Base-by-base conservation (phyloP, 78 protist genomes). In the Dictyostelium brefeldianum region DNA sequence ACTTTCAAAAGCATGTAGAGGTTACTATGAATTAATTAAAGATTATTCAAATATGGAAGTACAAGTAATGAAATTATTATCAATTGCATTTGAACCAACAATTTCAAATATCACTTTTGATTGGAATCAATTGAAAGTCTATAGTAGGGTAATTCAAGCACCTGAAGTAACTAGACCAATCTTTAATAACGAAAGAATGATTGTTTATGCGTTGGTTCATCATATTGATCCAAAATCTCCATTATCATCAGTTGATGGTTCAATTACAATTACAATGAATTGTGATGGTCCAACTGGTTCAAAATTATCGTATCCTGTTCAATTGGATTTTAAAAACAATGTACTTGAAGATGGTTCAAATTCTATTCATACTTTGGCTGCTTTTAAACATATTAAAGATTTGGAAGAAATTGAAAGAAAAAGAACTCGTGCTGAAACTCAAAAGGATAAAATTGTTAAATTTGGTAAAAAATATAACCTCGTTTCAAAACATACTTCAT, bases 401-500 rank as follows among this genome's bases (percentile, higher is more conserved):
- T 71, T 84, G 8, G 81, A 74, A 59, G 73, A 84, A 2, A n/a
- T 57, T 5, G 91, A 84, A 59, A 48, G 43, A 47, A 74, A 47
- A 31, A 15, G 46, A 18, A 11, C 0, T 36, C n/a, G 11, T 18
- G 1, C 0, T 8, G 9, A 43, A 20, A 11, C 47, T 5, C 5
- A 43, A 47, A 54, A 71, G 20, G 82, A 56, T 46, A 46, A n/a
- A 48, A 74, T 84, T 1, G 56, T 74, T 5, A 46, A 43, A 11
- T 29, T 84, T 3, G 20, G 78, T 22, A 74, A 74, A 51, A 65
- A 84, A 11, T 84, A 57, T 46, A 12, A 25, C 1, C 10, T 84
- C 2, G 15, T 84, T 17, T 84, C 91, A 27, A 84, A 71, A 17
- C 57, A 84, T 51, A 84, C 91, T 3, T 84, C 91, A 22, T 73